Evolutionary conservation across 2,329 filamentous ascomycete species (phyloP), one percentile per base, ranked within the genome.

Genomic region (Penicillium digitatum): DNA sequence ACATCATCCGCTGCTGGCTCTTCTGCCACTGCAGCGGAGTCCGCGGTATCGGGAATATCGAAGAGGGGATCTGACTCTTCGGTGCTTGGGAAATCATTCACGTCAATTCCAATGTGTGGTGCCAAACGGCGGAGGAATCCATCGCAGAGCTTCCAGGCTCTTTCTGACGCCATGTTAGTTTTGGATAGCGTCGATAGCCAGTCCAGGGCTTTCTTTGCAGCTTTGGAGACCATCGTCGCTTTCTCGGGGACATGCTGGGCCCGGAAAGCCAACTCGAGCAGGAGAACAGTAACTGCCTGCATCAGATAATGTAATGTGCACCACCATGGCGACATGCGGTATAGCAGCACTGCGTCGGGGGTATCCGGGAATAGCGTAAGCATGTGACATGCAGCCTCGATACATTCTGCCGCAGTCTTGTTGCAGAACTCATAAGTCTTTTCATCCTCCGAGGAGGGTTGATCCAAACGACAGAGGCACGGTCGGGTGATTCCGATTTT

Each of bases 251-350:
- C 73, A 57, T 78, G 75, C 40, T 75, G 70, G n/a, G 68, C 68
- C 27, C 67, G 62, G 44, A 75, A 77, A 14, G 74, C 66, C 11
- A 78, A 66, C 51, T 78, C 76, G 14, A 77, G 65, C n/a, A 77
- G 68, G 20, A 78, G 66, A 1, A 78, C 67, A 2, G 72, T 73
- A 0, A 72, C 70, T 14, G 76, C 70, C 61, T 78, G 76, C 66
- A 78, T 76, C 7, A 78, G 63, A 49, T 73, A 75, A 56, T 78
- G 75, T 14, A 78, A 63, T 16, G 74, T 69, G 56, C 69, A 74
- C 74, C 75, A 78, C 76, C 76, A 78, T 14, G 74, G 74, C 1
- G 72, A 71, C 16, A 72, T 65, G 18, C 66, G 67, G 52, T 76
- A 67, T 11, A 78, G 61, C 0, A 71, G 59, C 8, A 66, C 61